phyloP scores from a whole-genome alignment of 768 basidiomycete genomes.

The Lyophyllum atratum region DNA sequence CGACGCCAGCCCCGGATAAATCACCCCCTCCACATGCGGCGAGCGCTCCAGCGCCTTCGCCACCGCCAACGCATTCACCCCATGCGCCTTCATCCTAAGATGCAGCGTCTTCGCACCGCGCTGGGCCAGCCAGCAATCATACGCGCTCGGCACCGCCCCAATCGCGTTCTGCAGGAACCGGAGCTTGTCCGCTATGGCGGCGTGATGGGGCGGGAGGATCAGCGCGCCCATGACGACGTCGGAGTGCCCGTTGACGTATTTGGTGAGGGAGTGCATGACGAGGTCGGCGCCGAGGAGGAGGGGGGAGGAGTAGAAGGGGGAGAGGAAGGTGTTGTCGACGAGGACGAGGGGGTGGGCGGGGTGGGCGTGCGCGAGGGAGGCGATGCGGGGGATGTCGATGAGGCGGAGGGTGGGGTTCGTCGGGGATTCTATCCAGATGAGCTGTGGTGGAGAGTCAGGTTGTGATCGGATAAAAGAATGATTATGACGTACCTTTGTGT shows the following conservation, averaged over 20 bases:
- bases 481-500: constrained; percentile 69
- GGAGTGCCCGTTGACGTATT: constrained; percentile 93
- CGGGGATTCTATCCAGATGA: constrained; percentile 94
- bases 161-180: constrained; percentile 90
- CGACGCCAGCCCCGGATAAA: constrained; percentile 80
- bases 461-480: neutral
- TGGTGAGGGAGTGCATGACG: constrained; percentile 81
- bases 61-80: constrained; percentile 76
- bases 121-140: constrained; percentile 90
- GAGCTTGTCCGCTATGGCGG: constrained; percentile 52
- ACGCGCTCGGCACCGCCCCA: constrained; percentile 81
- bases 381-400: constrained; percentile 76
- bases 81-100: constrained; percentile 86
- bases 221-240: constrained; percentile 91
- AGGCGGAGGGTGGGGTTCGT: constrained; percentile 94
- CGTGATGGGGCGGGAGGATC: constrained; percentile 63
- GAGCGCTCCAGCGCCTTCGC: constrained; percentile 59
- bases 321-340: constrained; percentile 94
- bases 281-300: constrained; percentile 85
- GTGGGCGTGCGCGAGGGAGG: constrained; percentile 62
- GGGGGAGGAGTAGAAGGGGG: constrained; percentile 88
- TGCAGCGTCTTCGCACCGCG: constrained; percentile 91
- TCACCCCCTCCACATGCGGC: constrained; percentile 73
- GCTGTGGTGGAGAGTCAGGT: constrained; percentile 38
- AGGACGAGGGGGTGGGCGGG: constrained; percentile 74